A percentile compares a stretch with the other conserved stretches of the same genome.
These are phyloP conservation scores for Penicillium italicum DNA, from an alignment of 2,329 filamentous ascomycete species.

Conservation along the genomic window DNA sequence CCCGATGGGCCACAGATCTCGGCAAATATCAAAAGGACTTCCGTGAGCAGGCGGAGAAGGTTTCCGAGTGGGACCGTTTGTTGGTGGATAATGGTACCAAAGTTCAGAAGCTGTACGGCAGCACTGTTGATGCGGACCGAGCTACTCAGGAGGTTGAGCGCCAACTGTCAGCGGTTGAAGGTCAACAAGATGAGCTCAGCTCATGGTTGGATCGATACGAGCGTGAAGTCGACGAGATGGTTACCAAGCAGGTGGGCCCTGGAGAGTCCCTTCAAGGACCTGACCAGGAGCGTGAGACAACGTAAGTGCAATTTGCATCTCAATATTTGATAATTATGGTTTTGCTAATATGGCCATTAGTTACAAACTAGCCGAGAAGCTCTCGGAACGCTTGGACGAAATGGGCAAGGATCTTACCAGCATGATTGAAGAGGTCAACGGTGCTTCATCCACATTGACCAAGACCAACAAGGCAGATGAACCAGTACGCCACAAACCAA, in stretches of 20 bases:
- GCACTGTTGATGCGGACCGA: constrained; percentile 88
- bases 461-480: constrained; percentile 87
- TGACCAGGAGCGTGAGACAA: constrained; percentile 92
- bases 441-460: constrained; percentile 80
- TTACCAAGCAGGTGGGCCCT: constrained; percentile 71
- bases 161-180: constrained; percentile 83
- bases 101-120: constrained; percentile 87
- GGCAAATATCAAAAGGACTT: constrained; percentile 97
- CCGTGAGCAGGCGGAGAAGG: constrained; percentile 80
- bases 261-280: constrained; percentile 76
- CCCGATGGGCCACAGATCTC: constrained; percentile 90
- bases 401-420: constrained; percentile 89
- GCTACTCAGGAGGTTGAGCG: constrained; percentile 92
- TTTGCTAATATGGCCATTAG: constrained; percentile 36
- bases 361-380: constrained; percentile 88
- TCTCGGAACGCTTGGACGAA: constrained; percentile 84
- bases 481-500: constrained; percentile 59
- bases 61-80: constrained; percentile 86
- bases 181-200: constrained; percentile 86
- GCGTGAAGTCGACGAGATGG: constrained; percentile 83
- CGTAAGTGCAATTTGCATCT: constrained; percentile 50
- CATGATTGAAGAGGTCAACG: constrained; percentile 98
- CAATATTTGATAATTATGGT: not conserved
- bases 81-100: constrained; percentile 92
- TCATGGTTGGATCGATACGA: constrained; percentile 89